These are phyloP conservation scores for Lophiotrema nucula DNA, from an alignment of 495 filamentous ascomycete genomes.

Conservation along the genomic window DNA sequence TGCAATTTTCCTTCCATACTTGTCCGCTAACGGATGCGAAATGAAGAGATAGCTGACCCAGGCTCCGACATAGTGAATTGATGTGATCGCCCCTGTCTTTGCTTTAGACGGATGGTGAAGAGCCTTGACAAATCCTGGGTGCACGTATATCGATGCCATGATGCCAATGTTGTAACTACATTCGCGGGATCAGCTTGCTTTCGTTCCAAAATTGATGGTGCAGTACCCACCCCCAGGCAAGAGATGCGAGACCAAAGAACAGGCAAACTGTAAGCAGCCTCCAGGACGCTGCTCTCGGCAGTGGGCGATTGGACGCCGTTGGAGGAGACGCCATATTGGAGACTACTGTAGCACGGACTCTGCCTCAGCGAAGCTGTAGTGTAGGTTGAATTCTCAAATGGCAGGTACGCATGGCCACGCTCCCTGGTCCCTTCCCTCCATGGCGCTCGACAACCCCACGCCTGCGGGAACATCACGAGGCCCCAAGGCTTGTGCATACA, in stretches of 20 bases:
- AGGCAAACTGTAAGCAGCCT: slow-evolving; percentile 50
- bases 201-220: neutral
- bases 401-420: too few relatives aligned
- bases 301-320: slow-evolving; percentile 13
- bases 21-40: slow-evolving; percentile 49
- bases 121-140: slow-evolving; percentile 50
- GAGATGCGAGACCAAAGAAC: slow-evolving; percentile 57
- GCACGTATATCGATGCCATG: slow-evolving; percentile 55
- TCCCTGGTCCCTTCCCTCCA: too few relatives aligned
- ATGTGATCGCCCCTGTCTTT: slow-evolving; percentile 53
- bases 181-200: neutral
- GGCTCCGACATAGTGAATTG: slow-evolving; percentile 58
- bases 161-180: slow-evolving; percentile 58
- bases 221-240: slow-evolving; percentile 55
- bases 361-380: too few relatives aligned
- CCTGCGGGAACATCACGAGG: too few relatives aligned
- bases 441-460: too few relatives aligned
- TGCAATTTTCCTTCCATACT: slow-evolving; percentile 51
- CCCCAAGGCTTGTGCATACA: too few relatives aligned
- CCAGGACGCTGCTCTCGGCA: slow-evolving; percentile 36
- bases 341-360: too few relatives aligned
- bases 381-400: too few relatives aligned
- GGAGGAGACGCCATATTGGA: slow-evolving; percentile 1
- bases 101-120: slow-evolving; percentile 47
- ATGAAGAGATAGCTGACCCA: slow-evolving; percentile 56